phyloP scores from a whole-genome alignment of 2,329 filamentous ascomycete species.

The Ascocoryne sarcoides region DNA sequence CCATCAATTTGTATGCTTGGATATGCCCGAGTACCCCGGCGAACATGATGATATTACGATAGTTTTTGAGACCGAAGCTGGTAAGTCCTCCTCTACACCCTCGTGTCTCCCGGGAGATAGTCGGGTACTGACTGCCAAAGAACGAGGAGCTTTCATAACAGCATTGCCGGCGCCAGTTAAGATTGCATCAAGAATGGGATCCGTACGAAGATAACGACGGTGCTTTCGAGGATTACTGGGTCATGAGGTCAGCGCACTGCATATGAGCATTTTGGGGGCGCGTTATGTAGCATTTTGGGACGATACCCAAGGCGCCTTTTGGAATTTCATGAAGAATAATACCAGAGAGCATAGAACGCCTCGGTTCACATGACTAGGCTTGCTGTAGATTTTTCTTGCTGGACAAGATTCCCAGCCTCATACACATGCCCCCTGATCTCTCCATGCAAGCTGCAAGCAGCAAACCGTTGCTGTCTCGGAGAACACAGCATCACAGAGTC shows the following conservation, averaged over 20 bases:
- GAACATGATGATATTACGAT: conserved; percentile 90
- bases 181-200: conserved; percentile 26
- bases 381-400: too few relatives aligned
- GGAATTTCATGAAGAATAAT: not conserved
- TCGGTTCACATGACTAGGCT: too few relatives aligned
- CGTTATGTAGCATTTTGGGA: conserved; percentile 12
- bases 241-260: conserved; percentile 6
- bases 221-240: conserved; percentile 1
- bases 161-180: conserved; percentile 28
- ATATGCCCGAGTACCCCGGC: conserved; percentile 79
- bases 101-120: too few relatives aligned
- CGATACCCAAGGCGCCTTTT: conserved; percentile 17
- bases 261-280: conserved; percentile 13
- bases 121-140: too few relatives aligned
- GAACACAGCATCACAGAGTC: too few relatives aligned
- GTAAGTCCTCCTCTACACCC: conserved; percentile 19
- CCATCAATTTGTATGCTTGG: conserved; percentile 71
- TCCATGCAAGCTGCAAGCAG: too few relatives aligned
- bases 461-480: too few relatives aligned
- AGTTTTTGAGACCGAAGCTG: conserved; percentile 66
- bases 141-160: conserved; percentile 24
- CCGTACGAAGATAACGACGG: conserved; percentile 22
- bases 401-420: too few relatives aligned
- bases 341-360: too few relatives aligned
- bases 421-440: too few relatives aligned